These are phyloP conservation scores for Fusarium pilosicola DNA, from an alignment of 2,329 filamentous ascomycete species.

Conservation along the genomic window DNA sequence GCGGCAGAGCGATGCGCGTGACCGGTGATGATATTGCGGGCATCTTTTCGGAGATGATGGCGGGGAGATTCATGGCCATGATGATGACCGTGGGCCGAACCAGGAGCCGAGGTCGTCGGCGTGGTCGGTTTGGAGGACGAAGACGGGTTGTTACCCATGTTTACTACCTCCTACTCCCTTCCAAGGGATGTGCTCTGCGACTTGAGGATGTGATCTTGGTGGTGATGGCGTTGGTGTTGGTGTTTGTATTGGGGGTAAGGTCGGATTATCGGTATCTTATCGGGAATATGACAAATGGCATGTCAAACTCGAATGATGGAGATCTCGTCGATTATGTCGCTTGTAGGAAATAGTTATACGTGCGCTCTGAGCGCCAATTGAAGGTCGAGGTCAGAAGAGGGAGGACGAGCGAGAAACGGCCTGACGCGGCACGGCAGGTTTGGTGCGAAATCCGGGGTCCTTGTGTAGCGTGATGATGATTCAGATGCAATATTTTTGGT, in stretches of 20 bases:
- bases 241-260: neutral
- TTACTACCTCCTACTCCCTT: slow-evolving; percentile 23
- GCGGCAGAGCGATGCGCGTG: slow-evolving; percentile 66
- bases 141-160: slow-evolving; percentile 54
- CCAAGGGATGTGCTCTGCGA: neutral
- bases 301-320: slow-evolving; percentile 27
- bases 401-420: slow-evolving; percentile 21
- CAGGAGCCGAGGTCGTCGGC: slow-evolving; percentile 44
- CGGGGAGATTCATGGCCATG: slow-evolving; percentile 44
- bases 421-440: slow-evolving; percentile 32
- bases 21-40: slow-evolving; percentile 63
- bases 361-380: slow-evolving; percentile 37
- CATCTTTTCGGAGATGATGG: slow-evolving; percentile 50
- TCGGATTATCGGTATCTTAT: slow-evolving; percentile 30
- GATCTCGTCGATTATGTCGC: neutral
- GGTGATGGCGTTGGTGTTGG: neutral
- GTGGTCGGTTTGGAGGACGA: slow-evolving; percentile 51
- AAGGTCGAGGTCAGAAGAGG: neutral
- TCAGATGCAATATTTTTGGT: slow-evolving; percentile 6
- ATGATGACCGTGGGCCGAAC: slow-evolving; percentile 38
- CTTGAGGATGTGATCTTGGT: neutral
- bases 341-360: neutral
- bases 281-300: slow-evolving; percentile 22
- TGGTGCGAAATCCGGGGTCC: slow-evolving; percentile 21
- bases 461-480: slow-evolving; percentile 31